These are phyloP conservation scores for Cicer yamashitae DNA, from an alignment of 306 rosid species.

Conservation along the genomic window DNA sequence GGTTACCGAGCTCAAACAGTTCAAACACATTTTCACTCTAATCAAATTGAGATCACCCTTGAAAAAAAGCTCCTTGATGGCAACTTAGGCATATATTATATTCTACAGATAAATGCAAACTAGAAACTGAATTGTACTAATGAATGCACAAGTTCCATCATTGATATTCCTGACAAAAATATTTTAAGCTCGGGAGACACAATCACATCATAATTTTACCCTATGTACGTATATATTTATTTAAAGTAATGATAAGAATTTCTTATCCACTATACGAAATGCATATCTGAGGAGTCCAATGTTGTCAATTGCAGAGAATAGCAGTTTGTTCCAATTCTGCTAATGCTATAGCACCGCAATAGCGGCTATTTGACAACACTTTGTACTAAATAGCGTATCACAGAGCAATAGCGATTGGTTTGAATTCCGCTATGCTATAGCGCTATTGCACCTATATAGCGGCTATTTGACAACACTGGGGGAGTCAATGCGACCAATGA, in stretches of 20 bases:
- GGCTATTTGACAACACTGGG: not conserved
- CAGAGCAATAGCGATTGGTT: too few relatives aligned
- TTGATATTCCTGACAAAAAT: not conserved
- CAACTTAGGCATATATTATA: not conserved
- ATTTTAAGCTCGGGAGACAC: not conserved
- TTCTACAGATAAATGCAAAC: constrained; percentile 8
- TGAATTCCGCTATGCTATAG: too few relatives aligned
- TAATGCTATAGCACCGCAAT: too few relatives aligned
- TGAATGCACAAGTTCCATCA: not conserved
- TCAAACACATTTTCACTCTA: not conserved
- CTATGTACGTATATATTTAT: not conserved
- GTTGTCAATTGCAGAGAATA: too few relatives aligned
- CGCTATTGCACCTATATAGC: too few relatives aligned
- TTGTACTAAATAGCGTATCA: too few relatives aligned
- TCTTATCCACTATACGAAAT: constrained; percentile 13
- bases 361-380: too few relatives aligned
- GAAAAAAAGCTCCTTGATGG: not conserved
- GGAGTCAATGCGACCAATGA: constrained; percentile 1
- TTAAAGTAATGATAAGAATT: not conserved
- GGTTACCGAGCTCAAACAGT: not conserved
- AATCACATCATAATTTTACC: not conserved
- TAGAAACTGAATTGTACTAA: not conserved
- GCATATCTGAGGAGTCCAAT: not conserved
- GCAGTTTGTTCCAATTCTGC: too few relatives aligned
- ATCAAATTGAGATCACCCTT: constrained; percentile 1